These are phyloP conservation scores for Emergomyces africanus DNA, from an alignment of 2,329 filamentous ascomycete species.

Conservation along the genomic window DNA sequence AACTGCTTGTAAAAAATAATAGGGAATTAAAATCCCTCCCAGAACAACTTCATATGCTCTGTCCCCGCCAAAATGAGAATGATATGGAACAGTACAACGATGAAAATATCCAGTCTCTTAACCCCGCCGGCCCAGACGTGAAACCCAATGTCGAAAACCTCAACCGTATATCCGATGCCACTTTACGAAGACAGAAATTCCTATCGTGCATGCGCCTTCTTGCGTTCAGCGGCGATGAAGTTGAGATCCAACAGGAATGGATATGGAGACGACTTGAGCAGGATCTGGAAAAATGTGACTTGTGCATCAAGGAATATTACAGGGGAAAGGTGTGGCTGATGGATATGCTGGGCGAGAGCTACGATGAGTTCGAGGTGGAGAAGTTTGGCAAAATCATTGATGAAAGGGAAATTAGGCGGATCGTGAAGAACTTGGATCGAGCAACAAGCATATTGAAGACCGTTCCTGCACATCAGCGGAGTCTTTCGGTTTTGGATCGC, in stretches of 20 bases:
- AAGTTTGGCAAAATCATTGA: conserved; percentile 46
- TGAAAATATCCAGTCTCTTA: conserved; percentile 3
- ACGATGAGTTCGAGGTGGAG: conserved; percentile 35
- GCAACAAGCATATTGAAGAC: conserved; percentile 43
- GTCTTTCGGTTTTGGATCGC: conserved; percentile 38
- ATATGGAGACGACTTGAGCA: conserved; percentile 47
- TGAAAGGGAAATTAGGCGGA: conserved; percentile 47
- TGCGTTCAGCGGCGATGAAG: conserved; percentile 50
- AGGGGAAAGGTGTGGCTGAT: conserved; percentile 52
- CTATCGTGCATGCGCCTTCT: conserved; percentile 58
- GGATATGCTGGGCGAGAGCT: conserved; percentile 47
- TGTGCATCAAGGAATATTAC: conserved; percentile 64
- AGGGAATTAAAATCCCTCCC: conserved; percentile 34
- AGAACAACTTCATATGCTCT: conserved; percentile 50
- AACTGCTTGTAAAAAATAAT: conserved; percentile 9
- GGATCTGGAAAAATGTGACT: conserved; percentile 51
- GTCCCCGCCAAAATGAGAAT: conserved; percentile 50
- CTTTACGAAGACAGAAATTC: conserved; percentile 46
- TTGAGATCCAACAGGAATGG: conserved; percentile 46
- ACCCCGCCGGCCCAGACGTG: conserved; percentile 33
- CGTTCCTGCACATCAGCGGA: conserved; percentile 38
- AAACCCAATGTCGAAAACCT: conserved; percentile 22
- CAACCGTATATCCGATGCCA: conserved; percentile 42
- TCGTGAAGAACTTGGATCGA: conserved; percentile 46
- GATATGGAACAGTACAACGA: conserved; percentile 52